phyloP scores from a whole-genome alignment of 768 basidiomycete species.

The Arthromyces matolae region DNA sequence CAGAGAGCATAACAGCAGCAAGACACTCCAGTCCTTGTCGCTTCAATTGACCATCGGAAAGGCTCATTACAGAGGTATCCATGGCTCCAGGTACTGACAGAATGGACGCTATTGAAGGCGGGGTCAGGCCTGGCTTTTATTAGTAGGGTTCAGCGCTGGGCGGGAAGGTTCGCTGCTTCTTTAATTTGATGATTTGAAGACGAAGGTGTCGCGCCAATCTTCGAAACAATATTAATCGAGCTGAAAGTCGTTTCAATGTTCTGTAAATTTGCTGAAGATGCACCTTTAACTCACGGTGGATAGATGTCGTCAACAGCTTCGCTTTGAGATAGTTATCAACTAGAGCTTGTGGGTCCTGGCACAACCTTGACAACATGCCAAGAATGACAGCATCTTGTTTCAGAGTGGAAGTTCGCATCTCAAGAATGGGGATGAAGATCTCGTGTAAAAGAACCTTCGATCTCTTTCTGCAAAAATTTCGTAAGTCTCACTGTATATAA shows the following conservation, averaged over 20 bases:
- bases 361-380: slow-evolving; percentile 81
- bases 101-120: slow-evolving; percentile 62
- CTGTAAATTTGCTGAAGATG: not conserved
- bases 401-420: slow-evolving; percentile 94
- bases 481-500: too few relatives aligned
- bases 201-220: slow-evolving; percentile 67
- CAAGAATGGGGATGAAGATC: slow-evolving; percentile 96
- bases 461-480: slow-evolving; percentile 90
- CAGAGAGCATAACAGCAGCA: slow-evolving; percentile 80
- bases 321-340: slow-evolving; percentile 98
- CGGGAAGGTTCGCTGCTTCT: slow-evolving; percentile 57
- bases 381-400: slow-evolving; percentile 94
- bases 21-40: slow-evolving; percentile 95
- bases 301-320: slow-evolving; percentile 96
- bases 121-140: slow-evolving; percentile 37
- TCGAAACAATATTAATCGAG: slow-evolving; percentile 89
- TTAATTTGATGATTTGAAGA: slow-evolving; percentile 42
- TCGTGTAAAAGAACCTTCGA: slow-evolving; percentile 97
- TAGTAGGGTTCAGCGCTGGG: slow-evolving; percentile 53
- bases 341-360: slow-evolving; percentile 94
- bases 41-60: slow-evolving; percentile 80
- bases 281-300: slow-evolving; percentile 86
- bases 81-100: slow-evolving; percentile 62
- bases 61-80: slow-evolving; percentile 63
- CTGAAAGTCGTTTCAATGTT: not conserved